Conservation (phyloP, 2,329 filamentous ascomycete genomes). For the Microthyrium microscopicum region DNA sequence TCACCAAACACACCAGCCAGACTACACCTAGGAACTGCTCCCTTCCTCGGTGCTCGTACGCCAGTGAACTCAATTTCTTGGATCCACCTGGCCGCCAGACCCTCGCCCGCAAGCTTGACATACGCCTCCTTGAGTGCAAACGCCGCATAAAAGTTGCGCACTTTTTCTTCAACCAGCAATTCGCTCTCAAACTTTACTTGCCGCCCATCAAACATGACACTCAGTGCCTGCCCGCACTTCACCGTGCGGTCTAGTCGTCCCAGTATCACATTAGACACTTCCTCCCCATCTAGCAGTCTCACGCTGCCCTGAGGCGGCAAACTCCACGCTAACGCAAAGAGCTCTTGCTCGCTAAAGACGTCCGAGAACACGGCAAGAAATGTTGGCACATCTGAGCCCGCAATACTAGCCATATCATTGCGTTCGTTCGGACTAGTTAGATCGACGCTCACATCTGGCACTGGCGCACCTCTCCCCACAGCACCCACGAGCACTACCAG, state of each 20-base stretch:
- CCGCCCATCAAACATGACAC: slow-evolving; percentile 19
- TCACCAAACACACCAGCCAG: slow-evolving; percentile 30
- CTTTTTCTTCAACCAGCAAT: slow-evolving; percentile 39
- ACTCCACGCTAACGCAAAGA: slow-evolving; percentile 42
- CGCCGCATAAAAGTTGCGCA: slow-evolving; percentile 58
- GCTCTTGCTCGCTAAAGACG: slow-evolving; percentile 49
- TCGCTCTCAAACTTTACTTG: slow-evolving; percentile 24
- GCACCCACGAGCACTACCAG: slow-evolving; percentile 49
- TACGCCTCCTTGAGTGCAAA: slow-evolving; percentile 72
- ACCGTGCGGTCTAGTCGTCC: slow-evolving; percentile 28
- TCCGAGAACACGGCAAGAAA: slow-evolving; percentile 60
- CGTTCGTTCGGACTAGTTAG: slow-evolving; percentile 62
- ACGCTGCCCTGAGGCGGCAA: slow-evolving; percentile 20
- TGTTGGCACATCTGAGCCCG: slow-evolving; percentile 44
- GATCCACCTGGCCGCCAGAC: slow-evolving; percentile 58
- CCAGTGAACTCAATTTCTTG: slow-evolving; percentile 49
- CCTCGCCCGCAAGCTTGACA: slow-evolving; percentile 70
- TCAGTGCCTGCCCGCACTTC: slow-evolving; percentile 21
- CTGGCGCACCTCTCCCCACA: slow-evolving; percentile 14
- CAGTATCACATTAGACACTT: slow-evolving; percentile 22
- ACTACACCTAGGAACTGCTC: slow-evolving; percentile 24
- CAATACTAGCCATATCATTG: slow-evolving; percentile 39
- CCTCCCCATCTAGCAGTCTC: slow-evolving; percentile 27
- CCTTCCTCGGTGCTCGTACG: slow-evolving; percentile 39
- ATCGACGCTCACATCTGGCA: slow-evolving; percentile 45